Evolutionary conservation across 108 stramenopile genomes (phyloP).

Genomic region (Poteriospumella lacustris): DNA sequence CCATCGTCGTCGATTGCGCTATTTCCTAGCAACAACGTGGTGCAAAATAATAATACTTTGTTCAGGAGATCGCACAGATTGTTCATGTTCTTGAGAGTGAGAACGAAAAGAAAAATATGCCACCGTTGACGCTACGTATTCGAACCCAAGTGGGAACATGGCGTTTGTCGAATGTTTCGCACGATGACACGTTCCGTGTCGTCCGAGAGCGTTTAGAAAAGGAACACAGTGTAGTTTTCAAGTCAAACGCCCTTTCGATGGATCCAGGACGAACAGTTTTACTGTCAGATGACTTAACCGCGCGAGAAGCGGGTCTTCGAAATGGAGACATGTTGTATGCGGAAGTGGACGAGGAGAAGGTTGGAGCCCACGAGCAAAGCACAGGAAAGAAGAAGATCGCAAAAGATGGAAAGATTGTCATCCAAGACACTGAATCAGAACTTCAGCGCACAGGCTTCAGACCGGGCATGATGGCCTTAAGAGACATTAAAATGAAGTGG

Average conservation of each 20-base stretch:
- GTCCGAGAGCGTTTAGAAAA: background rate
- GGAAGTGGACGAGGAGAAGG: background rate
- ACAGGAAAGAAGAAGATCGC: background rate
- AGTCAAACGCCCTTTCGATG: background rate
- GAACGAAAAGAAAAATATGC: no score
- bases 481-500: conserved; percentile 97
- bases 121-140: background rate
- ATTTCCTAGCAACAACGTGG: no score
- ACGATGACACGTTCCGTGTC: background rate
- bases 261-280: background rate
- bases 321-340: conserved; percentile 26
- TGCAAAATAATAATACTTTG: no score
- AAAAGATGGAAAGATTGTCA: conserved; percentile 3
- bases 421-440: background rate
- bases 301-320: background rate
- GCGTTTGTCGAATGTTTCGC: background rate
- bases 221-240: background rate
- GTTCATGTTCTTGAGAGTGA: no score
- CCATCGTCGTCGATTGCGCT: no score
- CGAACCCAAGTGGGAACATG: conserved; percentile 9
- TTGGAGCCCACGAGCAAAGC: conserved; percentile 5
- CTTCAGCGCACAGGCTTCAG: conserved; percentile 60
- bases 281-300: background rate
- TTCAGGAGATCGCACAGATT: no score
- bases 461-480: conserved; percentile 76